Base-by-base conservation (phyloP, 2,329 filamentous ascomycete species). In the Trichophyton simii region DNA sequence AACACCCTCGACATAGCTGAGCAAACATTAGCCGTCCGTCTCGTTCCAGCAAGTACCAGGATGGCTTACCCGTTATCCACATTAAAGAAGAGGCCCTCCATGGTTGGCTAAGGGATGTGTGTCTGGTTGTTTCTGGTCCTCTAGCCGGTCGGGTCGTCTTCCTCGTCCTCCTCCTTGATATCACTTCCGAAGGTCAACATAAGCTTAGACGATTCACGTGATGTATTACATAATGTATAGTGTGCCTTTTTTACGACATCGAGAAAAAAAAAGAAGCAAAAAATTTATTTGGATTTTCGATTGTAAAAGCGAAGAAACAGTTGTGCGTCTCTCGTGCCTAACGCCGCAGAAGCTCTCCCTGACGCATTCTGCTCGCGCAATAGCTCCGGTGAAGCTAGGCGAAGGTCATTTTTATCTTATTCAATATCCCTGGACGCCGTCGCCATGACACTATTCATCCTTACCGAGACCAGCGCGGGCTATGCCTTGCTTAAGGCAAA, bases 401-500 rank as follows among this genome's bases (percentile, higher is more conserved):
- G 38, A 28, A 46, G 36, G 52, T 34, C 15, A 18, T 60, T 60
- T 34, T 8, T 54, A 13, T 28, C 6, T 18, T n/a, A 7, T 34
- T 13, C 9, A 13, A 25, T 54, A 20, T 28, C 22, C 50, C 22
- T 1, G 15, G 55, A 22, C 54, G 57, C 63, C 63, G 62, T 67
- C 66, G 84, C 68, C 67, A 94, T 94, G 88, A 87, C 88, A 79
- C 85, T 94, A 75, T 95, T 95, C 78, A 88, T 96, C 78, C 86
- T 96, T 70, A 87, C 87, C 72, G 91, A 96, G 79, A 96, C 91
- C 75, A 89, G 89, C 77, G 91, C 91, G 69, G 95, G 94, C 75
- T 97, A 97, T 80, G 94, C 91, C 77, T 85, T 99, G 75, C 91
- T 99, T 81, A 97, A 99, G 83, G 88, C 92, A 70, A 90, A 91